phyloP scores from a whole-genome alignment of 768 basidiomycete genomes.

The Pleurotus pulmonarius region DNA sequence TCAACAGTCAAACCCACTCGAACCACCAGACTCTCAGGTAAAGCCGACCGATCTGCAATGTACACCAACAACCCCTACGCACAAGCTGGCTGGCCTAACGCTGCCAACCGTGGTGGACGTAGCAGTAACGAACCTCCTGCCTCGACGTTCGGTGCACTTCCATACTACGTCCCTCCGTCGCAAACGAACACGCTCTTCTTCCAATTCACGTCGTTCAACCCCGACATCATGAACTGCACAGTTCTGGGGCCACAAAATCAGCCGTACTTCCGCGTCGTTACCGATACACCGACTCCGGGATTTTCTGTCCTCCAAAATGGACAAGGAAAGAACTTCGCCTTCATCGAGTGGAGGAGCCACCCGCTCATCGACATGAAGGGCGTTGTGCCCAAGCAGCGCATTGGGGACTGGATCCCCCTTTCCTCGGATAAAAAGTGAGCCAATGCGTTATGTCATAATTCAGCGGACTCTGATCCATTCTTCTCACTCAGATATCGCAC shows the following conservation, averaged over 20 bases:
- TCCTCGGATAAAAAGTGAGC: constrained; percentile 32
- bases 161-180: constrained; percentile 39
- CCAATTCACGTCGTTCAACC: constrained; percentile 38
- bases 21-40: background rate
- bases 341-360: constrained; percentile 35
- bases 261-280: constrained; percentile 34
- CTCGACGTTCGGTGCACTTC: constrained; percentile 63
- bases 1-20: background rate
- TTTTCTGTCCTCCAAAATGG: constrained; percentile 34
- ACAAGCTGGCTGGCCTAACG: constrained; percentile 12
- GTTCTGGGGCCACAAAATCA: constrained; percentile 35
- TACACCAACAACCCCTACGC: constrained; percentile 30
- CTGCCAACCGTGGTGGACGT: constrained; percentile 20
- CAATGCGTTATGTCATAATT: background rate
- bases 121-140: constrained; percentile 27
- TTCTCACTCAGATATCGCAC: constrained; percentile 32
- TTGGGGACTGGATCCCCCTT: constrained; percentile 37
- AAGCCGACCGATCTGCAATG: constrained; percentile 4
- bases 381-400: constrained; percentile 26
- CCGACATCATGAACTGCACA: constrained; percentile 33
- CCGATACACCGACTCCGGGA: constrained; percentile 28
- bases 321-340: constrained; percentile 30
- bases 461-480: background rate
- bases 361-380: constrained; percentile 32
- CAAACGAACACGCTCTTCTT: constrained; percentile 33